Percentiles rank a stretch among this genome's conserved stretches.
phyloP scores from a whole-genome alignment of 176 grass and related monocot genomes.

The Urochloa ruziziensis region DNA sequence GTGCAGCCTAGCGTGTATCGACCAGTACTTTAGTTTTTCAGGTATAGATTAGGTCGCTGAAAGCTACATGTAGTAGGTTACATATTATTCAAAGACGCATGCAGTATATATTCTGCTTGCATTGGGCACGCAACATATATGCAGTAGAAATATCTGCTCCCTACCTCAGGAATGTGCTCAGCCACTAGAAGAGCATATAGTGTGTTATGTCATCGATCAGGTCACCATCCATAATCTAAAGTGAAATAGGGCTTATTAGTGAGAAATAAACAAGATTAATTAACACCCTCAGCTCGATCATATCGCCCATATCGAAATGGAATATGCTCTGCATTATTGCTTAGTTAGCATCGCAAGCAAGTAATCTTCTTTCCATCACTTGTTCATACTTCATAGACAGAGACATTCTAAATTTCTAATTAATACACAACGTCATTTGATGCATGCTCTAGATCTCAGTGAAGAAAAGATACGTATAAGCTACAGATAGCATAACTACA shows the following conservation, averaged over 20 bases:
- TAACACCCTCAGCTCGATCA: too few species aligned
- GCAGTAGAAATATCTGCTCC: slow-evolving; percentile 9
- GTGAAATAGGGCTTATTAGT: too few species aligned
- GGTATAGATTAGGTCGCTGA: slow-evolving; percentile 14
- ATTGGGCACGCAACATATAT: not conserved
- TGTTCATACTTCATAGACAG: not conserved
- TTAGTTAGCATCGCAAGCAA: not conserved
- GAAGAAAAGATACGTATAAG: too few species aligned
- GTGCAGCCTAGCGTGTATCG: slow-evolving; percentile 20
- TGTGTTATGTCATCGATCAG: not conserved
- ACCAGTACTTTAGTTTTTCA: slow-evolving; percentile 9
- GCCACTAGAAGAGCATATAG: slow-evolving; percentile 26
- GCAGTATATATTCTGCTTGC: slow-evolving; percentile 14
- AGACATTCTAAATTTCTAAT: not conserved
- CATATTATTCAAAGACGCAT: slow-evolving; percentile 11
- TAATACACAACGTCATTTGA: not conserved
- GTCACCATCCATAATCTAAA: slow-evolving; percentile 3
- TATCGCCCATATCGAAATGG: not conserved
- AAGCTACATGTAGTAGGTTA: slow-evolving; percentile 10
- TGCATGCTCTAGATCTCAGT: not conserved
- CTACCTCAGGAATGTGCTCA: slow-evolving; percentile 12
- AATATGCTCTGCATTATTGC: not conserved
- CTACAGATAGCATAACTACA: too few species aligned
- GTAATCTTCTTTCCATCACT: slow-evolving; percentile 2
- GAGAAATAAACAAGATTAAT: too few species aligned